A percentile compares a stretch with the other conserved stretches of the same genome.
Evolutionary conservation across 768 basidiomycete species (phyloP).

Genomic region (Mycena metata): DNA sequence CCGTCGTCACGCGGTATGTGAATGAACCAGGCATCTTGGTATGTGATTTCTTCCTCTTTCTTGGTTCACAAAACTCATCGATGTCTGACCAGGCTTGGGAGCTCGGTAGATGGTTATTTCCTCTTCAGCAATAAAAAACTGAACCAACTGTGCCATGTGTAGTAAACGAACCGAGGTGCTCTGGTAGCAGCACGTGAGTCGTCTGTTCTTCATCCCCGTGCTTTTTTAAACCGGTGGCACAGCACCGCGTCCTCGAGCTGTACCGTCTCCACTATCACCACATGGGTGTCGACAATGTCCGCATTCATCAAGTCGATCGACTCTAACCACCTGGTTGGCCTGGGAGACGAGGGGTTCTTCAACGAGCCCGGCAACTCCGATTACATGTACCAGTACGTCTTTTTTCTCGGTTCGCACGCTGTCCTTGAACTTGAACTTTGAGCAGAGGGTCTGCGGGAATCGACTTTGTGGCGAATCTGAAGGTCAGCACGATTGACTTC

Average conservation of each 20-base stretch:
- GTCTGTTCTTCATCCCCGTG: background rate
- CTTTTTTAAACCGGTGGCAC: no score
- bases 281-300: conserved; percentile 68
- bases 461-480: conserved; percentile 11
- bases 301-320: conserved; percentile 77
- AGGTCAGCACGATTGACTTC: conserved; percentile 2
- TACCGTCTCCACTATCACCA: conserved; percentile 65
- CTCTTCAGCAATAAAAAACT: background rate
- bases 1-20: conserved; percentile 63
- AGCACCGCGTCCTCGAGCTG: conserved; percentile 53
- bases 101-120: conserved; percentile 47
- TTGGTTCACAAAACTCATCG: no score
- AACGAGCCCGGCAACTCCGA: conserved; percentile 65
- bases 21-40: conserved; percentile 71
- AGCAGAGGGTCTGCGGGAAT: background rate
- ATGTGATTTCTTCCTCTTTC: conserved; percentile 41
- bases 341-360: conserved; percentile 78
- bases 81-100: conserved; percentile 50
- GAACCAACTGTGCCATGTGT: background rate
- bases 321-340: conserved; percentile 69
- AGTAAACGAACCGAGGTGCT: conserved; percentile 25
- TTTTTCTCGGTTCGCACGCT: no score
- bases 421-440: background rate
- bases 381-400: conserved; percentile 67
- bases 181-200: conserved; percentile 22